These are phyloP conservation scores for Rhodamnia rubescens DNA, from an alignment of 345 rosid species.

Conservation along the genomic window DNA sequence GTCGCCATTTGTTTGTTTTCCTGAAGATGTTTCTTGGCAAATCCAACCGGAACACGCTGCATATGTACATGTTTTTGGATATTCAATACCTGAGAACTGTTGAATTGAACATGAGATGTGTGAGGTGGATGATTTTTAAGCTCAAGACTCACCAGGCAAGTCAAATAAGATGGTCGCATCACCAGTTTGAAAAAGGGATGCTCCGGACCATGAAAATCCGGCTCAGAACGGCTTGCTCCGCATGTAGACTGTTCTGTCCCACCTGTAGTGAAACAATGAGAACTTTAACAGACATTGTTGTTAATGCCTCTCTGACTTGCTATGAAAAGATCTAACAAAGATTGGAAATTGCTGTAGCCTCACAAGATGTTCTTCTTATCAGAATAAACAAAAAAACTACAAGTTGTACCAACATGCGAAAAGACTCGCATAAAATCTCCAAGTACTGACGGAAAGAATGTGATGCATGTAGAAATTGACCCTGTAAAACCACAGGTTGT, in stretches of 20 bases:
- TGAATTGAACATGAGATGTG: background rate
- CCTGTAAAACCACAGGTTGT: too few relatives aligned
- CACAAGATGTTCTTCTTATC: too few relatives aligned
- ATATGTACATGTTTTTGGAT: background rate
- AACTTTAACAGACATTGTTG: background rate
- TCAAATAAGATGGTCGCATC: background rate
- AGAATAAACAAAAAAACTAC: too few relatives aligned
- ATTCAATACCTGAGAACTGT: background rate
- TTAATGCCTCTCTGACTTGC: too few relatives aligned
- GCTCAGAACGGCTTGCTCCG: fast-evolving
- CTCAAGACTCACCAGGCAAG: background rate
- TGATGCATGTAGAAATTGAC: too few relatives aligned
- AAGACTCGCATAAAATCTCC: too few relatives aligned
- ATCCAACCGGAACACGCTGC: background rate
- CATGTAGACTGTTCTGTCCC: background rate
- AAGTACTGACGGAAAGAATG: too few relatives aligned
- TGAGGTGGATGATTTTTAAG: background rate
- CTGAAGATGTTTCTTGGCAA: background rate
- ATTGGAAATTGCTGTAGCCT: too few relatives aligned
- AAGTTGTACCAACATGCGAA: too few relatives aligned
- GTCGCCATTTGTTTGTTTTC: background rate
- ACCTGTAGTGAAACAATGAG: background rate
- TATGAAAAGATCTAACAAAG: too few relatives aligned
- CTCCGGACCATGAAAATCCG: background rate
- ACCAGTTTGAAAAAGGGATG: background rate